Conservation (phyloP, 208 protist genomes). For the Trypanosoma lewisi region DNA sequence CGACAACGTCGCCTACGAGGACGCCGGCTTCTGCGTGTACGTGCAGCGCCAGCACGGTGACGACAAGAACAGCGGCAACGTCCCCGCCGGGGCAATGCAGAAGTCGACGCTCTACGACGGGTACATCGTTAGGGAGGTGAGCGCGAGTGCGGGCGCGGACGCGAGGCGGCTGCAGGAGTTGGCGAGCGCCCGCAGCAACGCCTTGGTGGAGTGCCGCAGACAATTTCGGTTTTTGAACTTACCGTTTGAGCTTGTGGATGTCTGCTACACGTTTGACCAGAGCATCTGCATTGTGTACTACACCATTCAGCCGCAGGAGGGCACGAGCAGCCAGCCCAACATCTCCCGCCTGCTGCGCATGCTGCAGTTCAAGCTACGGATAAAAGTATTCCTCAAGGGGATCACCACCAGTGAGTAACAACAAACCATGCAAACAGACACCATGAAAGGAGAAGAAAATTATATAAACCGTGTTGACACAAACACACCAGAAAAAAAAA, state of each 20-base stretch:
- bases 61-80: too few species aligned
- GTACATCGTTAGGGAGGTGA: conserved; percentile 41
- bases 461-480: neutral
- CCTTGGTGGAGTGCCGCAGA: conserved; percentile 47
- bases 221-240: conserved; percentile 65
- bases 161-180: conserved; percentile 26
- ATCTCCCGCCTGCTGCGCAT: conserved; percentile 41
- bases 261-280: conserved; percentile 62
- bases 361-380: conserved; percentile 49
- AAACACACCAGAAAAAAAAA: neutral
- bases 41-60: conserved; percentile 25
- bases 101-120: conserved; percentile 32
- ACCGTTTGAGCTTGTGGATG: conserved; percentile 51
- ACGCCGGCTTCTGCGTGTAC: conserved; percentile 46
- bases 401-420: conserved; percentile 11
- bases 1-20: conserved; percentile 42
- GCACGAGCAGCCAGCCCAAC: conserved; percentile 38
- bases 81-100: neutral
- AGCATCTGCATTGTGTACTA: conserved; percentile 63
- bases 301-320: conserved; percentile 25
- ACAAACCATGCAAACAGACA: neutral
- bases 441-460: neutral
- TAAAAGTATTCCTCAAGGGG: conserved; percentile 40
- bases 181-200: conserved; percentile 23
- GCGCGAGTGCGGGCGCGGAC: conserved; percentile 26